Evolutionary conservation across 352 stramenopile genomes (phyloP), one percentile per base, ranked within the genome.

Genomic region (Phytopythium boreale): DNA sequence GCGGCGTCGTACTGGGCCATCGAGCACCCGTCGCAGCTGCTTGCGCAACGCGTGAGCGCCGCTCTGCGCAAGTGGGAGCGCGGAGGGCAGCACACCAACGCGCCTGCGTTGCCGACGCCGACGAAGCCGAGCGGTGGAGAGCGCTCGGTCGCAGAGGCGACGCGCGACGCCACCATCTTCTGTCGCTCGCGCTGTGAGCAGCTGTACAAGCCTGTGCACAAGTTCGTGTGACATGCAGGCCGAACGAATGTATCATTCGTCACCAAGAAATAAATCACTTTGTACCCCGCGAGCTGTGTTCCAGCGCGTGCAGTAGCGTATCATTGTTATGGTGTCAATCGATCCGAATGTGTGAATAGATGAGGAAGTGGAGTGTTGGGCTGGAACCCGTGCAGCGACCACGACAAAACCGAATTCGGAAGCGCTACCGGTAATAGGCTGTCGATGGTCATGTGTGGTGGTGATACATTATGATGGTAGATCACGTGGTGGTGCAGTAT

Each of bases 1-100:
- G 76, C 71, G 10, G 29, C 57, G 34, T 78, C 73, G 22, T 84
- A 79, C 27, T 63, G 73, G 27, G n/a, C 75, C 12, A 56, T 84
- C n/a, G 63, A 70, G 41, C 64, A 61, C 27, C 69, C 69, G 17
- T 64, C 51, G 10, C 67, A 71, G 49, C 22, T 72, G 43, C 39
- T 79, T 5, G 66, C 66, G 12, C 50, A 69, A 39, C 50, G 61
- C 34, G 34, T 39, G 10, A 39, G 34, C 34, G 10, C 34, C 10
- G 17, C 19, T 8, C 36, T 64, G 50, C 50, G 37, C 4, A 24
- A 19, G 17, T 55, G 36, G 37, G 60, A 65, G 49, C 60, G 60
- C 24, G 5, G 9, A 19, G 11, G 10, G 4, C 11, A 26, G 2
- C 22, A 10, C n/a, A 27, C 19, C n/a, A n/a, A 44, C 36, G 10